These are phyloP conservation scores for Tanozyma kutaoensis DNA, from an alignment of 805 yeast genomes.

Conservation along the genomic window DNA sequence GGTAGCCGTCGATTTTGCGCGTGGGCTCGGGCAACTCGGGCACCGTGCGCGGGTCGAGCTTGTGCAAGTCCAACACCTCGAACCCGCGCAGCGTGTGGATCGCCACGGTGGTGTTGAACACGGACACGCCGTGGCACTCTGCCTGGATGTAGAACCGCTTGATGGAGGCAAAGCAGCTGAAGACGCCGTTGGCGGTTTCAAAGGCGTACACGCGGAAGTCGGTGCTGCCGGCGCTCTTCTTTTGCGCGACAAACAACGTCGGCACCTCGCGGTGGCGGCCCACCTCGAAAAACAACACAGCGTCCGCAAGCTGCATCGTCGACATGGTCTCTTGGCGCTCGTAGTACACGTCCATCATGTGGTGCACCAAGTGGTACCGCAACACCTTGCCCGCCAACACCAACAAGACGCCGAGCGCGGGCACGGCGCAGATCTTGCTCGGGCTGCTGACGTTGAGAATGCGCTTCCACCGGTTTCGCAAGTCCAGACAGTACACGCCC, in stretches of 20 bases:
- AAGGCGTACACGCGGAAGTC: constrained; percentile 47
- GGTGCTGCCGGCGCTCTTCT: constrained; percentile 29
- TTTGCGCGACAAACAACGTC: constrained; percentile 43
- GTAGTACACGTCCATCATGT: constrained; percentile 45
- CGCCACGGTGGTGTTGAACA: constrained; percentile 54
- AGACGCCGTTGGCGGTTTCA: constrained; percentile 38
- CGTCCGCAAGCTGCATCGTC: constrained; percentile 37
- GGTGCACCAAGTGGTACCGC: constrained; percentile 49
- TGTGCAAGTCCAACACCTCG: constrained; percentile 48
- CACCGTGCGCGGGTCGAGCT: constrained; percentile 39
- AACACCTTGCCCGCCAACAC: constrained; percentile 47
- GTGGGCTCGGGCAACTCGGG: constrained; percentile 32
- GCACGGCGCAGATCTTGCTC: constrained; percentile 47
- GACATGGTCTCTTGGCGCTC: constrained; percentile 24
- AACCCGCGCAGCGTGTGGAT: constrained; percentile 57
- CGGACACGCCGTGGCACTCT: constrained; percentile 47
- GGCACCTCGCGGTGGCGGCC: constrained; percentile 57
- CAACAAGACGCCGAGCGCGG: constrained; percentile 40
- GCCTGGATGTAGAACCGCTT: constrained; percentile 37
- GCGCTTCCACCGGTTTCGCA: constrained; percentile 41
- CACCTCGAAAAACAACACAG: constrained; percentile 43
- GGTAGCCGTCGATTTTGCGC: constrained; percentile 17
- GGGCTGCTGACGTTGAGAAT: constrained; percentile 40
- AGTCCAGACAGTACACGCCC: constrained; percentile 49
- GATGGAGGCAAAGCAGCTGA: constrained; percentile 22